Base-by-base conservation (phyloP, 331 rosid species). In the Rosa hybrid region DNA sequence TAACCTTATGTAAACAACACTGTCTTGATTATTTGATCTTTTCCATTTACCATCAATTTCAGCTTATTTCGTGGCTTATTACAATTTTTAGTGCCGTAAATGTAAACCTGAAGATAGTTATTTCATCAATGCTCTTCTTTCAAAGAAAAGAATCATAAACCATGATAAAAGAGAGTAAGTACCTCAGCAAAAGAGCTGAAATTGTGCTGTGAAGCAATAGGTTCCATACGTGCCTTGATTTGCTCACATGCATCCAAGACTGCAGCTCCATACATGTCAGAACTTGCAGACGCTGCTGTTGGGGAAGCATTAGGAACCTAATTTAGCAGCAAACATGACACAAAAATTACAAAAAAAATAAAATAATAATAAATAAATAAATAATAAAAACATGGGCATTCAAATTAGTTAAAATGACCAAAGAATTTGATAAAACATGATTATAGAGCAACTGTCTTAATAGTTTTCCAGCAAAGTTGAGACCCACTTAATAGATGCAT, bases 271-370 rank as follows among this genome's bases (percentile, higher is more conserved):
- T 93, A 95, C 84, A 95, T 86, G 82, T 95, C 98, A 76, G 99
- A 95, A 87, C 97, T 95, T 7, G 98, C 98, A 81, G 99, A 95
- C 84, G 99, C 99, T 48, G 99, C 97, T 53, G 98, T 95, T 56
- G 98, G 93, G 65, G 98, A 86, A 79, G 99, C 64, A 88, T 95
- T 95, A 9, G 99, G 99, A 73, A 95, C 96, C 98, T 95, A 84
- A 76, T 68, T 74, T 74, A 44, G 56, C 51, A 77, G 77, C 80
- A 82, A 81, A 27, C 68, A 83, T 23, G 63, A 85, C 4, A 75
- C 17, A 72, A 44, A 76, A 75, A 80, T 57, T 51, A 80, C 13
- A n/a, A 23, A 59, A 63, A 20, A 54, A 34, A 34, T 34, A 34
- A 34, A 2, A 25, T 25, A 27, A 27, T 27, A 27, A 27, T 30